Conservation (phyloP, 2,329 filamentous ascomycete species). For the Kalmusia sp. region DNA sequence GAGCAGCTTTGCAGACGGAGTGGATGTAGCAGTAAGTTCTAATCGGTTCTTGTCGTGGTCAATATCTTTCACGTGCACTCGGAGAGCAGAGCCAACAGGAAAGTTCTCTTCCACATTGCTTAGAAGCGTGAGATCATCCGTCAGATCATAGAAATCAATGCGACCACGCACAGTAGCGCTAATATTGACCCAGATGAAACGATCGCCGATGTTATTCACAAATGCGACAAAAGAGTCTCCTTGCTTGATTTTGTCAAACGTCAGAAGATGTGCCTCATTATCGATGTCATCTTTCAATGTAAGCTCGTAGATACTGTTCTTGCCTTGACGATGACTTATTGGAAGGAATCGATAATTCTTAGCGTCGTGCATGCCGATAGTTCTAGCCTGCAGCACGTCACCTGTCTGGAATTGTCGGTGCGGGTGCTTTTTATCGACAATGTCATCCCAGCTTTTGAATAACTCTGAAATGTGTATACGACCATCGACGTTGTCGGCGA, state of each 20-base stretch:
- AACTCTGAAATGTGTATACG: slow-evolving; percentile 90
- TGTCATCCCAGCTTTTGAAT: slow-evolving; percentile 88
- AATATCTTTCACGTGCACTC: slow-evolving; percentile 77
- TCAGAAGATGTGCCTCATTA: slow-evolving; percentile 68
- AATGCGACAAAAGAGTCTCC: slow-evolving; percentile 81
- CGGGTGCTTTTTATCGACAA: slow-evolving; percentile 81
- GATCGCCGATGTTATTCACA: slow-evolving; percentile 84
- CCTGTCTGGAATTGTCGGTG: slow-evolving; percentile 76
- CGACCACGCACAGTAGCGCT: slow-evolving; percentile 87
- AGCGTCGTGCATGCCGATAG: slow-evolving; percentile 88
- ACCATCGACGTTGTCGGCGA: slow-evolving; percentile 89
- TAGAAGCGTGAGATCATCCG: slow-evolving; percentile 82
- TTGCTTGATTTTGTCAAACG: slow-evolving; percentile 73
- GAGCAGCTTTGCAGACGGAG: slow-evolving; percentile 62
- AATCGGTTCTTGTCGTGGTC: slow-evolving; percentile 76
- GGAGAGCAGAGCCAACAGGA: slow-evolving; percentile 87
- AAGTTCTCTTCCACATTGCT: slow-evolving; percentile 80
- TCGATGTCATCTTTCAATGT: slow-evolving; percentile 69
- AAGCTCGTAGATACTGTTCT: slow-evolving; percentile 82
- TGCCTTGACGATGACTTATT: slow-evolving; percentile 82
- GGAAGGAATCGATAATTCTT: slow-evolving; percentile 90
- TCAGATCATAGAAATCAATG: slow-evolving; percentile 81
- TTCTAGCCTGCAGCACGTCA: slow-evolving; percentile 74
- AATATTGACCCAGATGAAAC: slow-evolving; percentile 88
- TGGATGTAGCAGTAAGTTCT: slow-evolving; percentile 81